Evolutionary conservation across 495 filamentous ascomycete genomes (phyloP).

Genomic region (Hypoxylon rickii): DNA sequence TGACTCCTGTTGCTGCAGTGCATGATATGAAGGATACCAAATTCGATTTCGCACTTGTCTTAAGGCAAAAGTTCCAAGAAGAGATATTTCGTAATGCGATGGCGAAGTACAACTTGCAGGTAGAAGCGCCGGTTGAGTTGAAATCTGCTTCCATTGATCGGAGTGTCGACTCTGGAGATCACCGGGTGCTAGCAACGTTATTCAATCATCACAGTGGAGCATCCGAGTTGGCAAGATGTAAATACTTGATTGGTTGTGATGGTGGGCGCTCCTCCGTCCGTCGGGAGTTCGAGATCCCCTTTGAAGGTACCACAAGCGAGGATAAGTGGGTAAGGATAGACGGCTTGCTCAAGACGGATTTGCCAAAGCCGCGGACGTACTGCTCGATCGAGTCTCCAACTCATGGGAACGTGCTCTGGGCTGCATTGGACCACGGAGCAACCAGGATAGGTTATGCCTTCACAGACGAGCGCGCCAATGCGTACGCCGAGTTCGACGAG

Average conservation of each 20-base stretch:
- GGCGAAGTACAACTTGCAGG: constrained; percentile 29
- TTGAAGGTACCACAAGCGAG: constrained; percentile 47
- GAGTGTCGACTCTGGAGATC: constrained; percentile 26
- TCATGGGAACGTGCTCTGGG: constrained; percentile 35
- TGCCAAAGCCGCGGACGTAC: constrained; percentile 53
- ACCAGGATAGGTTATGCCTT: constrained; percentile 57
- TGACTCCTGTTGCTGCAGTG: too few species aligned
- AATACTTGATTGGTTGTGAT: constrained; percentile 53
- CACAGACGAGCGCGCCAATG: constrained; percentile 49
- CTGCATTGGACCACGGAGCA: constrained; percentile 39
- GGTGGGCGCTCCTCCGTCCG: constrained; percentile 51
- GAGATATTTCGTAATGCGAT: constrained; percentile 46
- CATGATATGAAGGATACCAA: constrained; percentile 42
- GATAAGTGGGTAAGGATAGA: constrained; percentile 54
- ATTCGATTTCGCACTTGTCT: constrained; percentile 45
- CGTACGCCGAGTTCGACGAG: constrained; percentile 42
- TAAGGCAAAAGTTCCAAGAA: constrained; percentile 52
- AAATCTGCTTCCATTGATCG: constrained; percentile 37
- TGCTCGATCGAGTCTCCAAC: constrained; percentile 54
- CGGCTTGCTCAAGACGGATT: constrained; percentile 44
- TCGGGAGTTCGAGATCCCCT: constrained; percentile 43
- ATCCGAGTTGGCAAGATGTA: constrained; percentile 35
- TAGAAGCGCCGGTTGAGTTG: constrained; percentile 44
- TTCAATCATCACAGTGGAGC: constrained; percentile 20
- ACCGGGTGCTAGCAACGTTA: constrained; percentile 38